These are phyloP conservation scores for Russula foetens DNA, from an alignment of 768 basidiomycete species.

Conservation along the genomic window DNA sequence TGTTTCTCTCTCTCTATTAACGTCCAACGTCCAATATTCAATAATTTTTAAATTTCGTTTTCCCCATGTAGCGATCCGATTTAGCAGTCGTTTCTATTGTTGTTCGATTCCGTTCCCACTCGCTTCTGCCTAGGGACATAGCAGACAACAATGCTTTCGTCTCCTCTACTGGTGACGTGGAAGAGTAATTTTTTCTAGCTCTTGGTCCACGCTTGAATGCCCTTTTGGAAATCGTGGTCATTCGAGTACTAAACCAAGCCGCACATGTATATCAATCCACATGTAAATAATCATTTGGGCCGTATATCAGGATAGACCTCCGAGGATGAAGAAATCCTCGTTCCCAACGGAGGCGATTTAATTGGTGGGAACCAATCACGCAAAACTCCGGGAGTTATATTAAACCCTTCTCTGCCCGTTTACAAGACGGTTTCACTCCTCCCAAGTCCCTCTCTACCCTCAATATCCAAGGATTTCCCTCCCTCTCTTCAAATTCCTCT, in stretches of 20 bases:
- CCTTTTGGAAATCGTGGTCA: conserved; percentile 43
- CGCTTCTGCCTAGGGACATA: conserved; percentile 71
- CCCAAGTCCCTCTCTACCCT: conserved; percentile 16
- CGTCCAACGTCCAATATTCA: no score
- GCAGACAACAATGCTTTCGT: conserved; percentile 61
- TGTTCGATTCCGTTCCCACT: conserved; percentile 38
- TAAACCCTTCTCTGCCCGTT: conserved; percentile 5
- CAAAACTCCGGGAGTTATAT: conserved; percentile 16
- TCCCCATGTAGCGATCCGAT: conserved; percentile 3
- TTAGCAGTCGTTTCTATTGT: conserved; percentile 9
- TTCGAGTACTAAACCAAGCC: conserved; percentile 73
- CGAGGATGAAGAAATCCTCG: conserved; percentile 9
- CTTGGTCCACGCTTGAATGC: conserved; percentile 75
- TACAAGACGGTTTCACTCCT: conserved; percentile 12
- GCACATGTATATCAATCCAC: conserved; percentile 28
- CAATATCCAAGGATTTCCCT: conserved; percentile 7
- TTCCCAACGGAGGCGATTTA: not conserved
- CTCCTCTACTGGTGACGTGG: conserved; percentile 67
- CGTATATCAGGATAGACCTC: not conserved
- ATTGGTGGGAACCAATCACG: conserved; percentile 13
- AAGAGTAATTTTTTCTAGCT: conserved; percentile 35
- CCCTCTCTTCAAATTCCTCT: not conserved
- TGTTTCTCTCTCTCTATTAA: not conserved
- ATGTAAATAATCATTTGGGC: not conserved
- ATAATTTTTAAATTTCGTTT: not conserved